Conservation (phyloP, 2,329 filamentous ascomycete genomes). For the Whalleya microplaca region DNA sequence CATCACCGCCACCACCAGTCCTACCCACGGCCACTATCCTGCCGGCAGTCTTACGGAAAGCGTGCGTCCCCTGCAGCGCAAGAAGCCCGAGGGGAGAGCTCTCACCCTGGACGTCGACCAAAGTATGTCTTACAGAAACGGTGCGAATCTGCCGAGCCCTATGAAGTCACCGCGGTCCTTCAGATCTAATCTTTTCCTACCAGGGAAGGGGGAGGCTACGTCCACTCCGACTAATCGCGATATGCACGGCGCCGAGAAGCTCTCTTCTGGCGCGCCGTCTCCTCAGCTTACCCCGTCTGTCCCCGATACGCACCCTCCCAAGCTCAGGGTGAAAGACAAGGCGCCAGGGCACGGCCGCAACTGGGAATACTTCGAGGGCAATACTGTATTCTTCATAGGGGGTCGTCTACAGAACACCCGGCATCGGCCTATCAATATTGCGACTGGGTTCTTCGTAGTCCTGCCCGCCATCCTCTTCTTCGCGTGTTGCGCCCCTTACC, state of each 20-base stretch:
- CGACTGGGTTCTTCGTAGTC: constrained; percentile 79
- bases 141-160: constrained; percentile 59
- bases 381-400: constrained; percentile 85
- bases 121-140: constrained; percentile 56
- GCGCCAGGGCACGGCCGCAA: constrained; percentile 65
- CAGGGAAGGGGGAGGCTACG: constrained; percentile 56
- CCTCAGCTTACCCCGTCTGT: constrained; percentile 57
- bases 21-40: constrained; percentile 61
- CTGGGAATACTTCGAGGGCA: constrained; percentile 91
- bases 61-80: constrained; percentile 71
- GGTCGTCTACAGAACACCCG: constrained; percentile 87
- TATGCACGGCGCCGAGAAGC: constrained; percentile 74
- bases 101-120: constrained; percentile 64
- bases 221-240: constrained; percentile 57
- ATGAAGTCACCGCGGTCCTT: constrained; percentile 77
- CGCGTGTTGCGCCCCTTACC: constrained; percentile 78
- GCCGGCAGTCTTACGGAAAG: constrained; percentile 74
- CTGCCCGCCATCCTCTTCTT: constrained; percentile 84
- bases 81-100: constrained; percentile 47
- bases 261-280: constrained; percentile 80
- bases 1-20: constrained; percentile 74
- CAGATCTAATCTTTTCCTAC: constrained; percentile 72
- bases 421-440: constrained; percentile 86
- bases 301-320: constrained; percentile 28
- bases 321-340: constrained; percentile 38